Evolutionary conservation across 23 red algal species (phyloP), one percentile per base, ranked within the genome.

Genomic region (Gracilaria domingensis): DNA sequence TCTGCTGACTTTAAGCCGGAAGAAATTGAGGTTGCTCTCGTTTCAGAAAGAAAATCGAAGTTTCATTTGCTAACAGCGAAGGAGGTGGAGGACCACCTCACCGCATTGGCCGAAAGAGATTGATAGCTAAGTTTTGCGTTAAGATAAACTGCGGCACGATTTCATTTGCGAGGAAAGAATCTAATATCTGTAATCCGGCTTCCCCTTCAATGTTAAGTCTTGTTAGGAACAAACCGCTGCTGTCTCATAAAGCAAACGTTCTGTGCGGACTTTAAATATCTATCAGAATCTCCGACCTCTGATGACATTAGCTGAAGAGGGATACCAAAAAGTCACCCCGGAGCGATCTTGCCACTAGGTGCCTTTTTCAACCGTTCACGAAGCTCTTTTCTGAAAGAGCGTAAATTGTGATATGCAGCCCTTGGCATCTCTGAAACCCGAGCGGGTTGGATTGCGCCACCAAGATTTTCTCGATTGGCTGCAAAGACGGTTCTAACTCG

Each of bases 1-100:
- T 79, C 80, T 2, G 75, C 96, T 17, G 96, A 98, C 66, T 91
- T 98, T 12, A 95, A 95, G 29, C 88, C 96, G 12, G 50, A 79
- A 8, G 96, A 98, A 61, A 88, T 98, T 51, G 92, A 98, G 36
- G 93, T 98, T 54, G 93, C 83, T 38, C 66, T 98, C 21, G 87
- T 95, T 23, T 93, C 93, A 47, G 89, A 89, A 44, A 88, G 54
- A 60, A 76, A 90, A 47, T 89, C 88, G 29, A 89, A 77, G 65
- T 98, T 98, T 67, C 87, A 82, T 49, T 67, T 95, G 23, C 58
- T 98, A 34, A 80, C 88, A 18, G 82, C 92, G 17, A 91, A 85
- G 24, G 93, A 98, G 54, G 84, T 98, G 11, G 96, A 98, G 37
- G 84, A 75, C 38, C 82, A 95, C 60, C 91, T 98, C 7, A 91